These are phyloP conservation scores for Trichocomaceae sp. DNA, from an alignment of 2,329 filamentous ascomycete species.

Conservation along the genomic window DNA sequence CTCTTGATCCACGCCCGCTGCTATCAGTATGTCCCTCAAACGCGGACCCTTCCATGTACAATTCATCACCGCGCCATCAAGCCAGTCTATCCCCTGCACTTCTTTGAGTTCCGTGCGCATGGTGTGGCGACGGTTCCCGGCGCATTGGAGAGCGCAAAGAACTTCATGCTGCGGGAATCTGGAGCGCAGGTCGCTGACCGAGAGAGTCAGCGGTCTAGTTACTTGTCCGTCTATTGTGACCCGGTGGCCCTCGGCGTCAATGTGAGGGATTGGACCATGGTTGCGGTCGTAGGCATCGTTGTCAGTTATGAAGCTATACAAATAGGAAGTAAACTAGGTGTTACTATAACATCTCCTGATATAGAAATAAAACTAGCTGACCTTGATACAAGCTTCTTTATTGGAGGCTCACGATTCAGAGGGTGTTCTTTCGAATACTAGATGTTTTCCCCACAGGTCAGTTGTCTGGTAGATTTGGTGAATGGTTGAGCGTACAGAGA, in stretches of 20 bases:
- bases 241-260: slow-evolving; percentile 35
- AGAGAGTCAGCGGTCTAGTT: slow-evolving; percentile 38
- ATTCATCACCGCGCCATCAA: slow-evolving; percentile 56
- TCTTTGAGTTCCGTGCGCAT: slow-evolving; percentile 56
- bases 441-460: not conserved
- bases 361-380: not conserved
- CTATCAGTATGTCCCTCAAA: slow-evolving; percentile 46
- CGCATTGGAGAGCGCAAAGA: slow-evolving; percentile 54
- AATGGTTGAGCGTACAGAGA: not conserved
- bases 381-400: slow-evolving; percentile 21
- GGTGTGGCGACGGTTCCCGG: slow-evolving; percentile 54
- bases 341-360: not conserved
- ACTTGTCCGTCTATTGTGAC: slow-evolving; percentile 48
- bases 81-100: slow-evolving; percentile 55
- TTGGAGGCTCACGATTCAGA: slow-evolving; percentile 27
- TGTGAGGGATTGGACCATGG: slow-evolving; percentile 48
- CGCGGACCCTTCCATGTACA: slow-evolving; percentile 51
- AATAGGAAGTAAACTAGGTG: not conserved
- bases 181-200: slow-evolving; percentile 41
- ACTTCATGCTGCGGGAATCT: slow-evolving; percentile 50
- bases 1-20: slow-evolving; percentile 36
- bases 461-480: not conserved
- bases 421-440: slow-evolving; percentile 17
- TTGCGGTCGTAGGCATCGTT: slow-evolving; percentile 53
- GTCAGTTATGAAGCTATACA: slow-evolving; percentile 46